Conservation (phyloP, 805 yeast species). For the Candida montana region DNA sequence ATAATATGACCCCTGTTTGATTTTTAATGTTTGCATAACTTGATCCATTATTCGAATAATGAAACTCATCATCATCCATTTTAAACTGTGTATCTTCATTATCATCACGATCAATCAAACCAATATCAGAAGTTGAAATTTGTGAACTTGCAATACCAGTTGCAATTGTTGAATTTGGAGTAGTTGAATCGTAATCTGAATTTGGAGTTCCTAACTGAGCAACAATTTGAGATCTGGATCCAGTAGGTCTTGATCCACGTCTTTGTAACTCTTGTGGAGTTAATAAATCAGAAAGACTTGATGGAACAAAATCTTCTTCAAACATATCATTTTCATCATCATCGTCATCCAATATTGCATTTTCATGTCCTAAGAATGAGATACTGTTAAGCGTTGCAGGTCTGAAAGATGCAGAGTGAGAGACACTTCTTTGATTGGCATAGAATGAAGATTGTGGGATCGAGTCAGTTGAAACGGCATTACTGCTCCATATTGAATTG, state of each 20-base stretch:
- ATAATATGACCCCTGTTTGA: background rate
- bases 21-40: background rate
- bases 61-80: conserved; percentile 27
- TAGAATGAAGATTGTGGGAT: conserved; percentile 3
- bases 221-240: conserved; percentile 8
- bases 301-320: conserved; percentile 80
- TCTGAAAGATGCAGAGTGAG: conserved; percentile 16
- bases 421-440: conserved; percentile 12
- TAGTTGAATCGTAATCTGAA: background rate
- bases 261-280: conserved; percentile 79
- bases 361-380: conserved; percentile 7
- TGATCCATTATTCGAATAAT: background rate
- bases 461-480: conserved; percentile 3
- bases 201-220: conserved; percentile 1
- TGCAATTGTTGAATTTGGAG: no score
- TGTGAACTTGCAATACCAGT: background rate
- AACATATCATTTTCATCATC: conserved; percentile 30
- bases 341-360: conserved; percentile 34
- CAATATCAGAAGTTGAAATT: conserved; percentile 1
- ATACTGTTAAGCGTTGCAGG: conserved; percentile 7
- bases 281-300: conserved; percentile 69
- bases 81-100: conserved; percentile 31
- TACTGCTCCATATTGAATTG: conserved; percentile 19
- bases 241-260: conserved; percentile 51
- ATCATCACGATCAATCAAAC: conserved; percentile 16